Conservation (phyloP, 1,284 basidiomycete species). For the Volvariella surrecta region DNA sequence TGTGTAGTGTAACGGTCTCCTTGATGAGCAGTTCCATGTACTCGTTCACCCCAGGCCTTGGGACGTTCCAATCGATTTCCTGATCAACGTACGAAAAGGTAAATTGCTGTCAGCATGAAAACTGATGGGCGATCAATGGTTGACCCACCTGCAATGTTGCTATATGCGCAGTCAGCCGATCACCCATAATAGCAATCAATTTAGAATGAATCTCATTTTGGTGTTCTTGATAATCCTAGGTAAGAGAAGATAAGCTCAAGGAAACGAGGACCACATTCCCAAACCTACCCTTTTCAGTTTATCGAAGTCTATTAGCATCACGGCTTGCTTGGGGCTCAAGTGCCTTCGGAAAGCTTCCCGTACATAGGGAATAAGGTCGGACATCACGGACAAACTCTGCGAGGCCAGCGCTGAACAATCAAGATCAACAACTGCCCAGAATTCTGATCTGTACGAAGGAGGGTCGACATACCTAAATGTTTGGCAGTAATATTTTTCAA, state of each 20-base stretch:
- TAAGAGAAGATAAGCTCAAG: constrained; percentile 1
- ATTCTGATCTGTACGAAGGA: constrained; percentile 9
- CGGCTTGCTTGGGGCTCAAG: constrained; percentile 86
- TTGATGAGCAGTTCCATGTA: constrained; percentile 93
- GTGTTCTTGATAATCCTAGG: constrained; percentile 95
- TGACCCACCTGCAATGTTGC: constrained; percentile 60
- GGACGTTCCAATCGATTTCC: constrained; percentile 70
- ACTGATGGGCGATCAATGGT: not conserved
- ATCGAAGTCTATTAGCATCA: constrained; percentile 97
- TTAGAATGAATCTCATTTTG: constrained; percentile 99
- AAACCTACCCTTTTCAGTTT: constrained; percentile 84
- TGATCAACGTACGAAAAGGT: constrained; percentile 18
- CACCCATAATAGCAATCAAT: constrained; percentile 97
- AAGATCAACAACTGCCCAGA: constrained; percentile 6
- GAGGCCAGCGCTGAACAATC: constrained; percentile 74
- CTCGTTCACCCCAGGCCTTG: constrained; percentile 55
- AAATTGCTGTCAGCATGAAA: not conserved
- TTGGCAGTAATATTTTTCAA: constrained; percentile 98
- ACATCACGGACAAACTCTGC: constrained; percentile 90
- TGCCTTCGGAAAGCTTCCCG: constrained; percentile 92
- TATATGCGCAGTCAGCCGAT: constrained; percentile 84
- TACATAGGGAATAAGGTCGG: constrained; percentile 93
- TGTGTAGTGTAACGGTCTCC: constrained; percentile 94
- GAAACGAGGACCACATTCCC: constrained; percentile 5
- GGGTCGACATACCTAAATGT: constrained; percentile 66